Evolutionary conservation across 306 rosid genomes (phyloP), one percentile per base, ranked within the genome.

Genomic region (Lotus japonicus): DNA sequence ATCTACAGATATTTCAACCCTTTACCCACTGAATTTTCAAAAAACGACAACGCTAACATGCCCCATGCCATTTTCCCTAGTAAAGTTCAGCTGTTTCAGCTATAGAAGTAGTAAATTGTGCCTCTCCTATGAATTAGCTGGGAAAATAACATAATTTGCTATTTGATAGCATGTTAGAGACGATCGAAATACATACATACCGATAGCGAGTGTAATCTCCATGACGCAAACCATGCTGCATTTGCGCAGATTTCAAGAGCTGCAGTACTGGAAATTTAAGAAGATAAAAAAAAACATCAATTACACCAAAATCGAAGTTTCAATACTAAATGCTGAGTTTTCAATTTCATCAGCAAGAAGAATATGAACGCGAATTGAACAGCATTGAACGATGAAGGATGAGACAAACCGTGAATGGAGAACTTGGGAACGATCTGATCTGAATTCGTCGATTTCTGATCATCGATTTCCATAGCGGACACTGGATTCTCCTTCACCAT

Each of bases 191-290:
- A 68, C 70, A 19, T 36, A 68, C 70, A 21, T 52, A 94, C 98
- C 98, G 85, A 68, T 94, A 90, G 71, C 96, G 98, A 71, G 97
- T 84, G 78, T 94, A 94, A 74, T 90, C 97, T 15, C 97, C 94
- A 4, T 88, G 96, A 16, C 98, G 88, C 83, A 94, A 76, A 8
- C 98, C 98, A 43, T 94, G 98, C 74, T 90, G 98, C 98, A 90
- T 86, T 81, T 90, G 98, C 31, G 97, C 96, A 13, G 96, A 88
- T 82, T 94, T 94, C 78, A 94, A 74, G 66, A 94, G 95, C 88
- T 88, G 98, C 86, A 94, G 59, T 16, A 92, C 98, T 92, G 84
- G 48, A 33, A 33, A 45, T 15, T 9, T 11, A 54, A 43, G 9
- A 50, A 12, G 11, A 12, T 39, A 44, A 16, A 57, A 12, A 11